A percentile compares a stretch with the other conserved stretches of the same genome.
Evolutionary conservation across 2,329 filamentous ascomycete species (phyloP).

Genomic region (Pseudogymnoascus sp.): DNA sequence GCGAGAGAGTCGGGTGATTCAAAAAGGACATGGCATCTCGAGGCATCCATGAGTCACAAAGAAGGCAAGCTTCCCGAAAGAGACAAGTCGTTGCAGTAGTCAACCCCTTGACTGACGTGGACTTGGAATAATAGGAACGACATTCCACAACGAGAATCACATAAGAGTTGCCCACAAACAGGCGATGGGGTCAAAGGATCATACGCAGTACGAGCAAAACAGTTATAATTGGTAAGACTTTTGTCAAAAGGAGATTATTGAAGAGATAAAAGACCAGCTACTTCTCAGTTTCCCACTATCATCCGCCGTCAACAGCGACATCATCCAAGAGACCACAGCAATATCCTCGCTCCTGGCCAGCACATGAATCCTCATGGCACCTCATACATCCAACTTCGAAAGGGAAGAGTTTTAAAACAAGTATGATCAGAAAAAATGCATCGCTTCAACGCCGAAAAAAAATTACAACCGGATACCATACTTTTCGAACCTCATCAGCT

Average conservation of each 20-base stretch:
- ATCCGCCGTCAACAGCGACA: neutral
- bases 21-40: neutral
- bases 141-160: neutral
- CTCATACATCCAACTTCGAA: neutral
- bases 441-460: neutral
- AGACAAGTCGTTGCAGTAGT: neutral
- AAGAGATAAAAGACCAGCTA: constrained; percentile 1
- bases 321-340: neutral
- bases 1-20: neutral
- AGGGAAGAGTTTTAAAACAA: neutral
- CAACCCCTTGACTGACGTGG: neutral
- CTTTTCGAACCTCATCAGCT: neutral
- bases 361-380: neutral
- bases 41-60: neutral
- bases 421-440: neutral
- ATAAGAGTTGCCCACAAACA: neutral
- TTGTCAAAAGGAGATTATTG: neutral
- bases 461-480: neutral
- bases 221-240: neutral
- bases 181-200: neutral
- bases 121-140: neutral
- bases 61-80: neutral
- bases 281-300: neutral
- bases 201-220: neutral
- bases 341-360: neutral